Percentiles rank a stretch among this genome's conserved stretches.
Conservation (phyloP, 2,329 filamentous ascomycete species). For the Fusarium robinianum region DNA sequence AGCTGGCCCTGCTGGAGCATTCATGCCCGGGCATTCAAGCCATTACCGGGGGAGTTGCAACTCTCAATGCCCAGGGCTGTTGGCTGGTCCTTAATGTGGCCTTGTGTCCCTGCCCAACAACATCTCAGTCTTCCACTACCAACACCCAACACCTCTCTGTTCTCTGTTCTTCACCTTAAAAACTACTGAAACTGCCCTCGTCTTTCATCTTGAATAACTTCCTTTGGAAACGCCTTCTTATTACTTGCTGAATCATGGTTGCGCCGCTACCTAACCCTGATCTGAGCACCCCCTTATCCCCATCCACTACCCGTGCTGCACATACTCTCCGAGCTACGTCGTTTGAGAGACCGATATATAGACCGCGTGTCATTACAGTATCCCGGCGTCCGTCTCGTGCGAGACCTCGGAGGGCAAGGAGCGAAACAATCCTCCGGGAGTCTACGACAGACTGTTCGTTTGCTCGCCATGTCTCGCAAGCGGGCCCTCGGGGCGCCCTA, state of each 20-base stretch:
- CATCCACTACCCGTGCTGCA: conserved; percentile 17
- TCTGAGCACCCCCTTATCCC: conserved; percentile 25
- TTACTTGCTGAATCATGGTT: conserved; percentile 34
- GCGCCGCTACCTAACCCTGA: conserved; percentile 37
- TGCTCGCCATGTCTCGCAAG: too few species aligned
- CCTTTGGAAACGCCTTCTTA: conserved; percentile 23
- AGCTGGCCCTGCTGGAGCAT: neutral
- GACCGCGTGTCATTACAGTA: conserved; percentile 36
- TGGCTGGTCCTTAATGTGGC: conserved; percentile 4
- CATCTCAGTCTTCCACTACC: too few species aligned
- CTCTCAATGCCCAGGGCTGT: too few species aligned
- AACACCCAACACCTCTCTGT: conserved; percentile 19
- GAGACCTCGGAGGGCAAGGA: conserved; percentile 21
- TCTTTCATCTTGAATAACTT: conserved; percentile 31
- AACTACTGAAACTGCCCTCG: conserved; percentile 1
- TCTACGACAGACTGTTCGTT: too few species aligned
- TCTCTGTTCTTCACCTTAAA: conserved; percentile 14
- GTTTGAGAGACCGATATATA: conserved; percentile 27
- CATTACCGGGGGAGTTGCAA: too few species aligned
- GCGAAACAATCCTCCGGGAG: neutral
- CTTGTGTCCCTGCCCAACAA: too few species aligned
- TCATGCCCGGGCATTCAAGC: conserved; percentile 3
- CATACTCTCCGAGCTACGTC: conserved; percentile 18
- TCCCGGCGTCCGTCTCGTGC: conserved; percentile 34
- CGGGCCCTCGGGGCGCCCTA: too few species aligned